Conservation (phyloP, 1,284 basidiomycete genomes). For the Pseudozyma pruni region DNA sequence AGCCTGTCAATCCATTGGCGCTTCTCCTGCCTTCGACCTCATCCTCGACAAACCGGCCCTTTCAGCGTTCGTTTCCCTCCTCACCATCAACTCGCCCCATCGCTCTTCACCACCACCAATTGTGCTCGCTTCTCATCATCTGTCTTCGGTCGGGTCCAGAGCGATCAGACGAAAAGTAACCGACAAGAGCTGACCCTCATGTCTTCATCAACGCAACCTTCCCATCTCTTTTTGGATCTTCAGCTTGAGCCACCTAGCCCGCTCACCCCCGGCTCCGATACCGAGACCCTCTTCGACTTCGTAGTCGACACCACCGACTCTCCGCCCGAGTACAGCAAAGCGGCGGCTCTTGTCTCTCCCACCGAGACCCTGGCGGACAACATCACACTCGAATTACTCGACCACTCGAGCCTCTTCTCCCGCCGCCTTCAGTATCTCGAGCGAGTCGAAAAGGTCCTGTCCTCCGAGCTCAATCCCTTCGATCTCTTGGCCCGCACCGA, state of each 20-base stretch:
- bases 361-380: conserved; percentile 23
- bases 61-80: background rate
- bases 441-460: conserved; percentile 38
- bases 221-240: conserved; percentile 10
- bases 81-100: background rate
- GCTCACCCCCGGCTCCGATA: conserved; percentile 39
- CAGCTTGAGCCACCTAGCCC: conserved; percentile 24
- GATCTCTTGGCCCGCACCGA: conserved; percentile 28
- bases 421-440: conserved; percentile 26
- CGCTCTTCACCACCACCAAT: background rate
- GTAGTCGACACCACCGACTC: conserved; percentile 12
- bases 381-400: background rate
- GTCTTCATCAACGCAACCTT: conserved; percentile 20
- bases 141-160: conserved; percentile 11
- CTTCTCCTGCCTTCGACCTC: too few species aligned
- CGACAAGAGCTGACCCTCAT: conserved; percentile 26
- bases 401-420: background rate
- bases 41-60: too few species aligned
- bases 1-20: background rate
- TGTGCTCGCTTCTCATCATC: background rate
- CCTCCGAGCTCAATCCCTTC: conserved; percentile 34
- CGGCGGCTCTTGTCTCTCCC: conserved; percentile 18
- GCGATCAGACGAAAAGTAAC: conserved; percentile 11
- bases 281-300: conserved; percentile 37
- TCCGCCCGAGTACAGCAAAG: conserved; percentile 6